Percentiles rank a stretch among this genome's conserved stretches.
These are phyloP conservation scores for Xanthoconium stramineum DNA, from an alignment of 768 basidiomycete species.

Conservation along the genomic window DNA sequence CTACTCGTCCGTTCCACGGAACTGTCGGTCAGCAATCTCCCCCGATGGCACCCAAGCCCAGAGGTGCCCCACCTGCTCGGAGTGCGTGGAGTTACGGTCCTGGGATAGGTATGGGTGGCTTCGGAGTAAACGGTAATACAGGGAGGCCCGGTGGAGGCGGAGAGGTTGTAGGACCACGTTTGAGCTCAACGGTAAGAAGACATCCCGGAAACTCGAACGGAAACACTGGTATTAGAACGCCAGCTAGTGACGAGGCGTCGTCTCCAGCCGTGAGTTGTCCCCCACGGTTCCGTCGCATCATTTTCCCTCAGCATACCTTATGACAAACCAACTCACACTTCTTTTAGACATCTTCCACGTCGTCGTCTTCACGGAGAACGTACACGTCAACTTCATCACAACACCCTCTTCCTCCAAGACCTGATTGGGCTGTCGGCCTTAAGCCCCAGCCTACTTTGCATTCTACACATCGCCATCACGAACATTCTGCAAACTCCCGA, in stretches of 20 bases:
- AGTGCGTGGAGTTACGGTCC: conserved; percentile 72
- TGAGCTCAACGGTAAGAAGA: conserved; percentile 51
- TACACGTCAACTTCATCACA: conserved; percentile 73
- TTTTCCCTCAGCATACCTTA: not conserved
- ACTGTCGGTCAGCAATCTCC: conserved; percentile 31
- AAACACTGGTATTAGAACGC: conserved; percentile 55
- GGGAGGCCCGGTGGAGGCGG: conserved; percentile 28
- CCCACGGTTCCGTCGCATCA: not conserved
- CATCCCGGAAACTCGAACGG: conserved; percentile 47
- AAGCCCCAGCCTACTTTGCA: conserved; percentile 72
- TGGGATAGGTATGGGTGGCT: conserved; percentile 51
- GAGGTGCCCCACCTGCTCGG: conserved; percentile 41
- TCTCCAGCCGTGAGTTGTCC: conserved; percentile 66
- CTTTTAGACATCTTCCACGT: conserved; percentile 68
- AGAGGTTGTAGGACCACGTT: conserved; percentile 63
- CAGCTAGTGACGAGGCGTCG: conserved; percentile 69
- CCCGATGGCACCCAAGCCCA: conserved; percentile 23
- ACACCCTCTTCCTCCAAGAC: conserved; percentile 76
- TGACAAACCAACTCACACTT: conserved; percentile 17
- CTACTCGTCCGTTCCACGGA: conserved; percentile 27
- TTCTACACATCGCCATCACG: conserved; percentile 51
- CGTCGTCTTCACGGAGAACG: conserved; percentile 76
- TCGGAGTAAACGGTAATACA: conserved; percentile 28
- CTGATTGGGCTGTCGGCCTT: conserved; percentile 87
- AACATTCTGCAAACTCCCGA: conserved; percentile 39